Conservation (phyloP, 2,329 filamentous ascomycete genomes). For the Alternaria tenuissima region DNA sequence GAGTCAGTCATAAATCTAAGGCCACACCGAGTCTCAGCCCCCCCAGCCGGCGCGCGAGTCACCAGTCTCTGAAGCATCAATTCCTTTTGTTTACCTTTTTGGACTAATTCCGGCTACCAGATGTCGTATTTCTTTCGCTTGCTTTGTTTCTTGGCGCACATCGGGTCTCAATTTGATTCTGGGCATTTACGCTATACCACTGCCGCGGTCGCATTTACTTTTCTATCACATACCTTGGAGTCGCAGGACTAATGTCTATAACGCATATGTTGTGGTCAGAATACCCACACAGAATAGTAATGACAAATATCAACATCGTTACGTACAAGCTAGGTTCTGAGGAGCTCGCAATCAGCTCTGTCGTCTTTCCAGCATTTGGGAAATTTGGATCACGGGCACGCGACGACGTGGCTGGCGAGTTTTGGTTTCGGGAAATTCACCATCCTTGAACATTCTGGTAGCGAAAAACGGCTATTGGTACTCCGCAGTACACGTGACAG, state of each 20-base stretch:
- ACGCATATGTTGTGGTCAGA: conserved; percentile 12
- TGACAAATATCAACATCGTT: conserved; percentile 6
- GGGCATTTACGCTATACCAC: conserved; percentile 28
- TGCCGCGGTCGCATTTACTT: conserved; percentile 15
- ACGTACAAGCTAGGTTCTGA: background rate
- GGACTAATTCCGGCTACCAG: conserved; percentile 26
- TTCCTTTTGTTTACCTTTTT: conserved; percentile 14
- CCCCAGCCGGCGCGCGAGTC: conserved; percentile 33
- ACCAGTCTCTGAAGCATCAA: conserved; percentile 43
- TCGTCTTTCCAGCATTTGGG: background rate
- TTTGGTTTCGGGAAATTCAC: conserved; percentile 6
- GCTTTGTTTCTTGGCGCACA: conserved; percentile 7
- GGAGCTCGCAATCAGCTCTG: background rate
- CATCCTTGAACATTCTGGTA: background rate
- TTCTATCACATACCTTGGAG: conserved; percentile 1
- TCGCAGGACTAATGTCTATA: conserved; percentile 13
- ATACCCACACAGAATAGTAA: conserved; percentile 9
- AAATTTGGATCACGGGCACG: background rate
- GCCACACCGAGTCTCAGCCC: conserved; percentile 34
- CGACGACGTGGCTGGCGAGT: conserved; percentile 11
- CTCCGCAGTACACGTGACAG: background rate
- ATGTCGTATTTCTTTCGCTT: conserved; percentile 14
- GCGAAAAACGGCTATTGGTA: background rate
- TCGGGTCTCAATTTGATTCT: conserved; percentile 15
- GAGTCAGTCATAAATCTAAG: conserved; percentile 77